Base-by-base conservation (phyloP, 495 filamentous ascomycete genomes). In the Letharia columbiana region DNA sequence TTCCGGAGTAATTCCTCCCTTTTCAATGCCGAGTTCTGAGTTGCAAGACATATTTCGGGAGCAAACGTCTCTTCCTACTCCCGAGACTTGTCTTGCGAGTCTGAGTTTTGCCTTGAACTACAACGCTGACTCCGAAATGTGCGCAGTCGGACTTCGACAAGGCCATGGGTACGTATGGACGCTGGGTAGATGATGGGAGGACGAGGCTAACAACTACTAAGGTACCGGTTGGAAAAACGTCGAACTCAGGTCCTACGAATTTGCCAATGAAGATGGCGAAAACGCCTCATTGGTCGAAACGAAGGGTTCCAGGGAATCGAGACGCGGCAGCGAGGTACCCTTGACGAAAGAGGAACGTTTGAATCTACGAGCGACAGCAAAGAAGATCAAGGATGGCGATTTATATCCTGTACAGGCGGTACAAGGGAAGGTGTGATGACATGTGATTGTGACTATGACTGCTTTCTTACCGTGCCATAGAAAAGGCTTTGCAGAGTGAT, bases 181-280 rank as follows among this genome's bases (percentile, higher is more conserved):
- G 42, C 33, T 41, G 41, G 49, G 12, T 41, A 20, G 20, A 9
- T 13, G 18, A 17, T 64, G 54, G 44, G 40, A 71, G 28, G 37
- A 66, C 60, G 10, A 62, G 56, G 39, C 52, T 64, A n/a, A 60
- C 44, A 56, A 8, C 11, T 45, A 28, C 33, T n/a, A 33, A 80
- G 88, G 90, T 40, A 95, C 91, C 0, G 90, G 90, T 23, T 96
- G 92, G 92, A 69, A 69, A 13, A 96, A 97, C 75, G 88, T 87
- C 15, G 92, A 96, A 76, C 89, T 81, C 72, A 86, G 92, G 60
- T 86, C 84, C 11, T 97, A 88, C 74, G 75, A 75, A 41, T 96
- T 95, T 77, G 77, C 75, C 7, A 80, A 86, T 35, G 76, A 76
- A 31, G 63, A 60, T 49, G 77, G 79, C 59, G 83, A 87, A 61